Conservation (phyloP, 352 stramenopile species). For the Pythium pyrilobum region DNA sequence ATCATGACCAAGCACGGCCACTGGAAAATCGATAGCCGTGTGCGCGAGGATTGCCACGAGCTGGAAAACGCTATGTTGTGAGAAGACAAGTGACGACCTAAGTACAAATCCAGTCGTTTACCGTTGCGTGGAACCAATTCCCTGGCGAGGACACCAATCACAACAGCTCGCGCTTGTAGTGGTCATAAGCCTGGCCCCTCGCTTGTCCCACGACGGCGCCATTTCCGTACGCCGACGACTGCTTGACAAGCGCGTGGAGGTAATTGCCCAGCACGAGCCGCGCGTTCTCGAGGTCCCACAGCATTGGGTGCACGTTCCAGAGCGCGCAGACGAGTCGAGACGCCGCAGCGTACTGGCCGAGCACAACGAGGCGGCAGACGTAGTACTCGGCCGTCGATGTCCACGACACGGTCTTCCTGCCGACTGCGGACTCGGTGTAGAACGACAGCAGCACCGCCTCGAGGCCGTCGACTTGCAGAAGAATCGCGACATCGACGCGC, state of each 20-base stretch:
- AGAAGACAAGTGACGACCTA: not conserved
- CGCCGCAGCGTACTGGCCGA: conserved; percentile 40
- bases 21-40: conserved; percentile 31
- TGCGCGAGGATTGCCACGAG: conserved; percentile 13
- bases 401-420: conserved; percentile 24
- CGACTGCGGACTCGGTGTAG: conserved; percentile 10
- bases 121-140: too few relatives aligned
- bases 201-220: not conserved
- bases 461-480: conserved; percentile 36
- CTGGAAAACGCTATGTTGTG: not conserved
- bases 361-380: conserved; percentile 51
- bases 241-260: conserved; percentile 28
- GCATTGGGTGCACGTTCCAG: conserved; percentile 48
- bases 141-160: too few relatives aligned
- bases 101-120: too few relatives aligned
- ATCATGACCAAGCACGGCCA: conserved; percentile 52
- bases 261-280: conserved; percentile 54
- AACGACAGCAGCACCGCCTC: conserved; percentile 37
- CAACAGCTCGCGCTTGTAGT: conserved; percentile 15
- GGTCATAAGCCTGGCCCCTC: conserved; percentile 3
- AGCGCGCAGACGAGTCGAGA: conserved; percentile 47
- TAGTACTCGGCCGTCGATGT: conserved; percentile 61
- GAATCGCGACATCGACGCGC: conserved; percentile 40
- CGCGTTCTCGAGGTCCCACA: conserved; percentile 67
- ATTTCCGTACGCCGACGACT: not conserved